Conservation (phyloP, 495 filamentous ascomycete species). For the Xylaria telfairii region DNA sequence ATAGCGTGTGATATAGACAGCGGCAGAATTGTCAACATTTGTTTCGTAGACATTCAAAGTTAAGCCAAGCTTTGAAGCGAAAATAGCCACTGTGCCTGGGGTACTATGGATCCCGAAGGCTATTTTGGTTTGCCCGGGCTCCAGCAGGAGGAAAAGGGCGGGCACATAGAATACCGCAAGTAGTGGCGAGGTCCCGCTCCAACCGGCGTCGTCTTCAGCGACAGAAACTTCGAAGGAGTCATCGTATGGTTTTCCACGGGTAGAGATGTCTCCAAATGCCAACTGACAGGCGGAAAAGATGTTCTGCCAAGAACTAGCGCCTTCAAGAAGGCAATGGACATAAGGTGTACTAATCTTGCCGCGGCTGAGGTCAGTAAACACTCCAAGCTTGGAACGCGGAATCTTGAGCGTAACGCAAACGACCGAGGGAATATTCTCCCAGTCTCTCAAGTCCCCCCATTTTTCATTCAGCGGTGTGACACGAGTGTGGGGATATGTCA, state of each 20-base stretch:
- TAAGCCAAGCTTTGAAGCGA: not conserved
- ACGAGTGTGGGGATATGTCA: not conserved
- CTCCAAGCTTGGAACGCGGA: constrained; percentile 28
- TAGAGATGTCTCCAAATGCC: constrained; percentile 36
- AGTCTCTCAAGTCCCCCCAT: constrained; percentile 32
- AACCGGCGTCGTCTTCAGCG: constrained; percentile 32
- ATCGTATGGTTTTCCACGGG: constrained; percentile 28
- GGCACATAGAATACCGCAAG: constrained; percentile 36
- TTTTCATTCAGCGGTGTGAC: not conserved
- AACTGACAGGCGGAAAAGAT: constrained; percentile 36
- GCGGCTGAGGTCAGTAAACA: constrained; percentile 7
- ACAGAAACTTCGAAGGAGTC: constrained; percentile 34
- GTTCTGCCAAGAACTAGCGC: constrained; percentile 32
- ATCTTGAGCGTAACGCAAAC: constrained; percentile 47
- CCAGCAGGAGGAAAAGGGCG: constrained; percentile 28
- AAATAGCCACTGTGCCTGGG: not conserved
- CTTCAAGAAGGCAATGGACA: constrained; percentile 33
- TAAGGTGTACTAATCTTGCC: not conserved
- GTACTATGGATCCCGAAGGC: constrained; percentile 5
- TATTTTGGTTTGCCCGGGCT: constrained; percentile 1
- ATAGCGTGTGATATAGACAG: constrained; percentile 46
- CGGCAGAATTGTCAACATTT: constrained; percentile 27
- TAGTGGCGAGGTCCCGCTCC: constrained; percentile 29
- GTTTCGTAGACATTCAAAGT: constrained; percentile 29
- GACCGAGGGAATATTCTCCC: constrained; percentile 41